phyloP scores from a whole-genome alignment of 2,329 filamentous ascomycete species.

The Penicillium sp. region DNA sequence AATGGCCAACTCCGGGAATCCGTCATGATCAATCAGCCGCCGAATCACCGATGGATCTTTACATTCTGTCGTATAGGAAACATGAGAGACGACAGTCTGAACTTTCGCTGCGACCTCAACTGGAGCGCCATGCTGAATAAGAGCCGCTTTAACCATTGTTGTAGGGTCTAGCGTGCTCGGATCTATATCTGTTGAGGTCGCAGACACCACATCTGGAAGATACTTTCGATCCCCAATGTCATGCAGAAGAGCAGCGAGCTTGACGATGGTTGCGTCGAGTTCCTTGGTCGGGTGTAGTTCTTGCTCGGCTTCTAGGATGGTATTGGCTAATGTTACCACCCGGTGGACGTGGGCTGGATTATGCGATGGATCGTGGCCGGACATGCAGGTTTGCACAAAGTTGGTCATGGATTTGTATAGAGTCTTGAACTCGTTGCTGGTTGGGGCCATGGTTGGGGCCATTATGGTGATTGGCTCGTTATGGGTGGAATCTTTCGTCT shows the following conservation, averaged over 20 bases:
- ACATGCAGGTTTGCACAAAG: conserved; percentile 67
- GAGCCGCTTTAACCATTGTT: conserved; percentile 26
- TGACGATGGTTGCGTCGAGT: conserved; percentile 54
- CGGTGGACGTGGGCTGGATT: conserved; percentile 80
- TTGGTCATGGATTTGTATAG: conserved; percentile 53
- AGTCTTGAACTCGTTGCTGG: conserved; percentile 29
- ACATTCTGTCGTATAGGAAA: conserved; percentile 71
- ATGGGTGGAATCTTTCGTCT: too few species aligned
- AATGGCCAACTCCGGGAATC: conserved; percentile 68
- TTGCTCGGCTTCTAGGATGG: conserved; percentile 53
- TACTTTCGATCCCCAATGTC: conserved; percentile 89
- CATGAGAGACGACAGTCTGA: conserved; percentile 66
- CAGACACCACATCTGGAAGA: conserved; percentile 38
- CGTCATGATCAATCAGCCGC: conserved; percentile 51
- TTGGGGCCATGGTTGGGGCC: conserved; percentile 11
- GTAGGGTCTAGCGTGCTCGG: conserved; percentile 17
- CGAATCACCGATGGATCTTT: conserved; percentile 55
- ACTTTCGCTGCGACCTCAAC: conserved; percentile 58
- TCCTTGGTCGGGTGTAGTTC: conserved; percentile 21
- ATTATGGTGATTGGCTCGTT: too few species aligned
- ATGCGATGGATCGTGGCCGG: conserved; percentile 72
- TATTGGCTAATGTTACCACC: conserved; percentile 65
- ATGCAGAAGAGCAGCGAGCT: conserved; percentile 71
- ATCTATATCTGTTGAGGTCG: conserved; percentile 17
- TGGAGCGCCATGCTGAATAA: conserved; percentile 46